These are phyloP conservation scores for Schizosaccharomyces versatilis DNA, from an alignment of 1,139 yeast genomes.

Conservation along the genomic window DNA sequence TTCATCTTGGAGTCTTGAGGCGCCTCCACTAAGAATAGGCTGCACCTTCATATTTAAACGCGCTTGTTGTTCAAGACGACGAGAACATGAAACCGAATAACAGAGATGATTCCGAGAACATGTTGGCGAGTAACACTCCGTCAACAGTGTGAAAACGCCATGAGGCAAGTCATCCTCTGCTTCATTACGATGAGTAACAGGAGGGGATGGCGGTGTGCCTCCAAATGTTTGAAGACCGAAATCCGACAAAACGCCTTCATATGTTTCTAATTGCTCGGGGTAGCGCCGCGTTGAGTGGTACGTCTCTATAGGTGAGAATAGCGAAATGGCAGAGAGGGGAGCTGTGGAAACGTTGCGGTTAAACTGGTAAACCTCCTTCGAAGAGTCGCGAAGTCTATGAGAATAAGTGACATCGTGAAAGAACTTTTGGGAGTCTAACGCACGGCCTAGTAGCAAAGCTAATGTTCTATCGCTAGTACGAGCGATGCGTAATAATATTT, in stretches of 20 bases:
- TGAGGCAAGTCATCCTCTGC: slow-evolving; percentile 19
- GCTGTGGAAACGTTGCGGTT: slow-evolving; percentile 19
- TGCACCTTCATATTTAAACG: slow-evolving; percentile 71
- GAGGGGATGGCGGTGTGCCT: not conserved
- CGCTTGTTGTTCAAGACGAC: slow-evolving; percentile 89
- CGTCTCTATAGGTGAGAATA: not conserved
- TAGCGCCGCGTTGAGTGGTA: not conserved
- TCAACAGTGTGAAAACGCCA: slow-evolving; percentile 78
- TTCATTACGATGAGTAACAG: not conserved
- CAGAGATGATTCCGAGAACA: slow-evolving; percentile 75
- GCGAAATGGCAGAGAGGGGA: not conserved
- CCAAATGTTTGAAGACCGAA: no score
- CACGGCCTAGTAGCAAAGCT: slow-evolving; percentile 71
- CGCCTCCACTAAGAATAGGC: slow-evolving; percentile 69
- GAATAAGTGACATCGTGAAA: slow-evolving; percentile 93
- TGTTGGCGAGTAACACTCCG: slow-evolving; percentile 92
- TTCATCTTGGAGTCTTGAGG: slow-evolving; percentile 46
- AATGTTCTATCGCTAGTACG: slow-evolving; percentile 79
- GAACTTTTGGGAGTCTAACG: slow-evolving; percentile 80
- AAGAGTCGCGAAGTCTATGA: slow-evolving; percentile 73
- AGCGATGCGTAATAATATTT: slow-evolving; percentile 59
- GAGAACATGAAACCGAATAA: slow-evolving; percentile 92
- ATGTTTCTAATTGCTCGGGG: not conserved
- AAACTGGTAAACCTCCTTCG: slow-evolving; percentile 71
- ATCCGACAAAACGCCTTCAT: not conserved